phyloP scores from a whole-genome alignment of 2,329 filamentous ascomycete genomes.

The Calonectria montana region DNA sequence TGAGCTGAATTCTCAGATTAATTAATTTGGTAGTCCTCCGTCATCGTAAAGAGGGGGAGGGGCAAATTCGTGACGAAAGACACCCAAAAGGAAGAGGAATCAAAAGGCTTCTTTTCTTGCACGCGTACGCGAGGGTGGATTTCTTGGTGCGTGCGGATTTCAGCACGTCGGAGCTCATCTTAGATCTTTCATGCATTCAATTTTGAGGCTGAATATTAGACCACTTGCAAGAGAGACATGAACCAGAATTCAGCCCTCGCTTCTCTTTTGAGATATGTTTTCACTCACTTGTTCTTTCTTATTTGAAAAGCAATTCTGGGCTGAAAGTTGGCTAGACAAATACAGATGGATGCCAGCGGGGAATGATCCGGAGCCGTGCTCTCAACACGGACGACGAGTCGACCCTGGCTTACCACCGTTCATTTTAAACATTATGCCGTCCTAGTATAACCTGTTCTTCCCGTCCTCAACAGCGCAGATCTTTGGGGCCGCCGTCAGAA shows the following conservation, averaged over 20 bases:
- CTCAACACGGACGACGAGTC: slow-evolving; percentile 26
- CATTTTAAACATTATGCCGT: slow-evolving; percentile 7
- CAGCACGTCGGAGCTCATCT: slow-evolving; percentile 18
- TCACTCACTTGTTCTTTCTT: not conserved
- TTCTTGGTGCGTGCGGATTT: slow-evolving; percentile 5
- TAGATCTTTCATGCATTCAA: slow-evolving; percentile 21
- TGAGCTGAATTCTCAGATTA: not conserved
- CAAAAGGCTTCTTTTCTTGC: not conserved
- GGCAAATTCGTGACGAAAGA: not conserved
- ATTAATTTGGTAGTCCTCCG: not conserved
- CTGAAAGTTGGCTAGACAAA: slow-evolving; percentile 8
- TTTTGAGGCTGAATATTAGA: slow-evolving; percentile 20
- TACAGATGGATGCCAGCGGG: not conserved
- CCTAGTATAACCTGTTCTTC: slow-evolving; percentile 17
- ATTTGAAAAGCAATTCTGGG: slow-evolving; percentile 22
- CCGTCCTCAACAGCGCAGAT: slow-evolving; percentile 18
- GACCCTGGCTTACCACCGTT: slow-evolving; percentile 8
- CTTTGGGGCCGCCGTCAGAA: slow-evolving; percentile 13
- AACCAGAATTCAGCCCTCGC: not conserved
- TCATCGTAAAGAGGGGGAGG: slow-evolving; percentile 12
- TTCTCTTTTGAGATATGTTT: slow-evolving; percentile 14
- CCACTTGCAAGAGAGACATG: slow-evolving; percentile 13
- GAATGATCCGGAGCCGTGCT: slow-evolving; percentile 5
- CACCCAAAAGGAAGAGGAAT: not conserved
- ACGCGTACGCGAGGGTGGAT: not conserved